Conservation (phyloP, 2,329 filamentous ascomycete species). For the Anisogramma anomala region DNA sequence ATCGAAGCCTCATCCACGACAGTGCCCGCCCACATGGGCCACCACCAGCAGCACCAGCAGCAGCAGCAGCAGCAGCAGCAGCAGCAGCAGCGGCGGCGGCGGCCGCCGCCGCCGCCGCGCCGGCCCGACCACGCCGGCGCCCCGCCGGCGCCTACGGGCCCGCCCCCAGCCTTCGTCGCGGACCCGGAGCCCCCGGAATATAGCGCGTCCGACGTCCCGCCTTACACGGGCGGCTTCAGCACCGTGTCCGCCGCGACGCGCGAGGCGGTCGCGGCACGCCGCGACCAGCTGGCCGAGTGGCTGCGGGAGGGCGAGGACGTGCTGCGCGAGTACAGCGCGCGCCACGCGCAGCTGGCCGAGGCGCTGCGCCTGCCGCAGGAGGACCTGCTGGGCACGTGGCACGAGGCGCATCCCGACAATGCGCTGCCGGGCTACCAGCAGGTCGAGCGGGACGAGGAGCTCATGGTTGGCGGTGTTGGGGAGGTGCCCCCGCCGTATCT, state of each 20-base stretch:
- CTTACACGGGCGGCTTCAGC: conserved; percentile 19
- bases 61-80: background rate
- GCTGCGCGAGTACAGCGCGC: conserved; percentile 22
- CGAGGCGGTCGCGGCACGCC: conserved; percentile 20
- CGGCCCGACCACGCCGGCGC: background rate
- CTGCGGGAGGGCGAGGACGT: conserved; percentile 22
- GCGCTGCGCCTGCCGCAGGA: conserved; percentile 19
- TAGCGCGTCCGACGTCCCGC: conserved; percentile 20
- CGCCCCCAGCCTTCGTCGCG: conserved; percentile 5
- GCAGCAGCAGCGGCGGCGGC: background rate
- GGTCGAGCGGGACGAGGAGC: conserved; percentile 21
- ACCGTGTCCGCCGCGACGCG: conserved; percentile 18
- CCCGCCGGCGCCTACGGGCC: conserved; percentile 1
- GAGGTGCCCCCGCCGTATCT: conserved; percentile 24
- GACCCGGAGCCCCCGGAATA: conserved; percentile 19
- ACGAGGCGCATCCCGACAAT: conserved; percentile 22
- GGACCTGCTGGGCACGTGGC: conserved; percentile 23
- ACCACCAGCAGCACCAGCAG: background rate
- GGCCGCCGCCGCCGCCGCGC: background rate
- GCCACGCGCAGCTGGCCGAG: conserved; percentile 20
- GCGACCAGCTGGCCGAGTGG: conserved; percentile 21
- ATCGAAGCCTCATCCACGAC: conserved; percentile 1
- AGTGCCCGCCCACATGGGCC: background rate
- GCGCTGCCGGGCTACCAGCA: conserved; percentile 21
- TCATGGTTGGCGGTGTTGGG: conserved; percentile 23